Percentiles rank a stretch among this genome's conserved stretches.
These are phyloP conservation scores for Cyclaneusma minus DNA, from an alignment of 2,329 filamentous ascomycete genomes.

Conservation along the genomic window DNA sequence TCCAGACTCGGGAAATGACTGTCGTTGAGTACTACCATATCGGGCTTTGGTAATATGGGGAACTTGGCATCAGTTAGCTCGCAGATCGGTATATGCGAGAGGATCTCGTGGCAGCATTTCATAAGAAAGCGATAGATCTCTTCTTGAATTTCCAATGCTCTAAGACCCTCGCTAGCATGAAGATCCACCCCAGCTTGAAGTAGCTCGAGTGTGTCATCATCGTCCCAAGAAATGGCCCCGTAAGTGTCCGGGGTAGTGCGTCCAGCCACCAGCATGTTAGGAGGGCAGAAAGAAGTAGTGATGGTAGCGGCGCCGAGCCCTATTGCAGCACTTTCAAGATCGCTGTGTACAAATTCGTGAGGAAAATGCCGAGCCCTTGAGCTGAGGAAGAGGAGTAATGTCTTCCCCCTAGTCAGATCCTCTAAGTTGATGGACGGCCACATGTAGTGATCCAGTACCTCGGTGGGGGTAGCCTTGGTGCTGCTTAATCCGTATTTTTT, in stretches of 20 bases:
- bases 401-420: constrained; percentile 29
- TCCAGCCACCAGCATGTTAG: constrained; percentile 19
- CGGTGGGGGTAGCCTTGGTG: no score
- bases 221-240: constrained; percentile 21
- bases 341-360: constrained; percentile 27
- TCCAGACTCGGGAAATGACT: constrained; percentile 23
- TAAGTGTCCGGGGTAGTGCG: constrained; percentile 18
- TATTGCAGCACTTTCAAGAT: constrained; percentile 21
- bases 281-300: constrained; percentile 14
- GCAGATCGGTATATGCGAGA: constrained; percentile 31
- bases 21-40: constrained; percentile 15
- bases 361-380: constrained; percentile 31
- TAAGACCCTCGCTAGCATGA: constrained; percentile 28
- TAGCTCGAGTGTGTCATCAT: constrained; percentile 24
- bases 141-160: constrained; percentile 34
- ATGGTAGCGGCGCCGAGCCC: constrained; percentile 14
- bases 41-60: constrained; percentile 23
- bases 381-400: constrained; percentile 34
- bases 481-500: no score
- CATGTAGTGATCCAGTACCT: no score
- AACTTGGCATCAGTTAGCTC: constrained; percentile 15
- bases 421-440: constrained; percentile 43
- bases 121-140: constrained; percentile 31
- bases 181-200: constrained; percentile 21
- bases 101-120: constrained; percentile 26